A percentile compares a stretch with the other conserved stretches of the same genome.
Conservation (phyloP, 2,329 filamentous ascomycete species). For the Magnaporthiopsis rhizophila region DNA sequence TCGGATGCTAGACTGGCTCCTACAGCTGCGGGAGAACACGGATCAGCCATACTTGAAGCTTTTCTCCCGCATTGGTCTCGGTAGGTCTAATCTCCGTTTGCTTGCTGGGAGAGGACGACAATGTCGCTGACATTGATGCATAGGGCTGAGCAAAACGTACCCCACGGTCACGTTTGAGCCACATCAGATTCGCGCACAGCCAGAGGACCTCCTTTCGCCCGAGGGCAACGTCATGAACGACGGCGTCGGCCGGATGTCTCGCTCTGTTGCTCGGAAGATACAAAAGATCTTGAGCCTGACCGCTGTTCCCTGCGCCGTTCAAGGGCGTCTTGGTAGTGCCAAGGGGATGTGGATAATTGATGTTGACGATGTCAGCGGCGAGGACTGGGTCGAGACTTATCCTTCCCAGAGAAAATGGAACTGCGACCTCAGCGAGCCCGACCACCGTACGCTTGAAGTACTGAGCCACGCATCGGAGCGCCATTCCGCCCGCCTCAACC, state of each 20-base stretch:
- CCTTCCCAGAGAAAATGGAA: slow-evolving; percentile 63
- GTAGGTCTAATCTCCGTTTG: slow-evolving; percentile 25
- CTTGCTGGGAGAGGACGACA: slow-evolving; percentile 7
- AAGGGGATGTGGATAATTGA: slow-evolving; percentile 71
- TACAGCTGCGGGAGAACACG: slow-evolving; percentile 36
- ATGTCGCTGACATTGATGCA: background rate
- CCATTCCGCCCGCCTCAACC: slow-evolving; percentile 50
- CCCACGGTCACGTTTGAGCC: slow-evolving; percentile 37
- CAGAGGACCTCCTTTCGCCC: slow-evolving; percentile 31
- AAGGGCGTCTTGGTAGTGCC: slow-evolving; percentile 62
- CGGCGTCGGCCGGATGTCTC: slow-evolving; percentile 59
- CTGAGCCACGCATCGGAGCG: slow-evolving; percentile 38
- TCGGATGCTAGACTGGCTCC: slow-evolving; percentile 43
- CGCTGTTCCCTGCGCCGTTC: slow-evolving; percentile 55
- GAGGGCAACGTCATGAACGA: slow-evolving; percentile 50
- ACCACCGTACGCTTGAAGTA: slow-evolving; percentile 60
- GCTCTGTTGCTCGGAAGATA: slow-evolving; percentile 46
- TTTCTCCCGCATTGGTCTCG: slow-evolving; percentile 49
- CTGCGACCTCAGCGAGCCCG: slow-evolving; percentile 35
- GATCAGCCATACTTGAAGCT: slow-evolving; percentile 44
- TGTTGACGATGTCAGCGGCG: slow-evolving; percentile 32
- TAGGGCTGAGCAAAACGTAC: slow-evolving; percentile 43
- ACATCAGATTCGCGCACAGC: slow-evolving; percentile 34
- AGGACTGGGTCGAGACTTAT: slow-evolving; percentile 58
- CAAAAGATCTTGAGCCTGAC: slow-evolving; percentile 39